A percentile compares a stretch with the other conserved stretches of the same genome.
Evolutionary conservation across 345 rosid genomes (phyloP).

Genomic region (Firmiana major): DNA sequence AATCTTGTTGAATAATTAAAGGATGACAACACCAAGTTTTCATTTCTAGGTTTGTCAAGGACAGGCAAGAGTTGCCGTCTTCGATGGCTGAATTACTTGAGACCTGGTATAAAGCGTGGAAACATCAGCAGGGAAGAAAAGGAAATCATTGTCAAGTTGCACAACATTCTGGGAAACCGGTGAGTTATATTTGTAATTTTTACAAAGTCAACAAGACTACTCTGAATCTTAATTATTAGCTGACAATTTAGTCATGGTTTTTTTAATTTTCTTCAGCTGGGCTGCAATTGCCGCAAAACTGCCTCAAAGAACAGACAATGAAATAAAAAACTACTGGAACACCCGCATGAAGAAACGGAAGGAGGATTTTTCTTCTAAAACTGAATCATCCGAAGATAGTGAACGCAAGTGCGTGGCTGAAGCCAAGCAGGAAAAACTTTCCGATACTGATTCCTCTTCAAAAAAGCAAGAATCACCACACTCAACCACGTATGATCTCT

Average conservation of each 20-base stretch:
- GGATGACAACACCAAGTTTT: not conserved
- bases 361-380: not conserved
- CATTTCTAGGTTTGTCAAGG: slow-evolving; percentile 36
- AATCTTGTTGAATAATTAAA: not conserved
- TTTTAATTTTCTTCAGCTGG: slow-evolving; percentile 33
- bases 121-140: slow-evolving; percentile 48
- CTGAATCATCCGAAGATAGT: not conserved
- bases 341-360: slow-evolving; percentile 23
- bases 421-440: not conserved
- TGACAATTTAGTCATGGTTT: not conserved
- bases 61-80: slow-evolving; percentile 69
- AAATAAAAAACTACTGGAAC: no score
- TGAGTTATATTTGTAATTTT: not conserved
- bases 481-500: not conserved
- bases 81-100: slow-evolving; percentile 61
- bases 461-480: not conserved
- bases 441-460: not conserved
- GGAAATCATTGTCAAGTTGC: slow-evolving; percentile 37
- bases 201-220: no score
- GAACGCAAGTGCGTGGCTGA: not conserved
- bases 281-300: slow-evolving; percentile 44
- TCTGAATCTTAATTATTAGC: not conserved
- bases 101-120: slow-evolving; percentile 50
- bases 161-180: slow-evolving; percentile 47
- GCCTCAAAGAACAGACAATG: no score